Evolutionary conservation across 2,329 filamentous ascomycete species (phyloP).

Genomic region (Claviceps monticola): DNA sequence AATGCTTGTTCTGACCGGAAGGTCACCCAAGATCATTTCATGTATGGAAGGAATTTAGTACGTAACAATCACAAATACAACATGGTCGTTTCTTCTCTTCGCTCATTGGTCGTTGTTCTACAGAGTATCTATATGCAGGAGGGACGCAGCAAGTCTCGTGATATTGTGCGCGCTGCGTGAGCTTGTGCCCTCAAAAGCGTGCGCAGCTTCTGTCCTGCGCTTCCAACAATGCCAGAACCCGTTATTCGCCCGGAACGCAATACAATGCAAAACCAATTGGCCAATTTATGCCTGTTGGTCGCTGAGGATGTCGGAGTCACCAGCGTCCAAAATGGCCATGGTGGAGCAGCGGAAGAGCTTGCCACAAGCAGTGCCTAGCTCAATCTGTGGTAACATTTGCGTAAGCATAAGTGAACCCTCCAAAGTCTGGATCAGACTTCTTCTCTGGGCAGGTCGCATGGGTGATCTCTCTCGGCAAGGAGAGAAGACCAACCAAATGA

Average conservation of each 20-base stretch:
- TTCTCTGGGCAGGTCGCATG: conserved; percentile 64
- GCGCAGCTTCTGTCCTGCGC: no score
- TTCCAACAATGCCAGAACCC: conserved; percentile 12
- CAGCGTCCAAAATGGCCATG: conserved; percentile 93
- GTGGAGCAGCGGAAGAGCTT: conserved; percentile 98
- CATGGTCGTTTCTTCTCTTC: no score
- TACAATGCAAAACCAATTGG: conserved; percentile 15
- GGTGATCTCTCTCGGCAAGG: conserved; percentile 10
- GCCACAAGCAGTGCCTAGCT: conserved; percentile 94
- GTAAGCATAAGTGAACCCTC: conserved; percentile 64
- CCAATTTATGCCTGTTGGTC: conserved; percentile 49
- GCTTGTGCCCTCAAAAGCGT: no score
- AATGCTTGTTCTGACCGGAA: conserved; percentile 6
- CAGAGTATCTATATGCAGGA: no score
- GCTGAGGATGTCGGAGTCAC: conserved; percentile 94
- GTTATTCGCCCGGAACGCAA: conserved; percentile 31
- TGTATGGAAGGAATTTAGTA: no score
- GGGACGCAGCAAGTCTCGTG: no score
- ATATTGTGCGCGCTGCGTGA: no score
- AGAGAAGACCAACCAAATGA: not conserved
- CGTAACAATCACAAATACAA: no score
- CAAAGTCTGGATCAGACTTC: conserved; percentile 76
- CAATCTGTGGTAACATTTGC: conserved; percentile 53
- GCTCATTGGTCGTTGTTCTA: no score
- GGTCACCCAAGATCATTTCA: no score